These are phyloP conservation scores for Monosporascus sp. DNA, from an alignment of 2,329 filamentous ascomycete genomes.

Conservation along the genomic window DNA sequence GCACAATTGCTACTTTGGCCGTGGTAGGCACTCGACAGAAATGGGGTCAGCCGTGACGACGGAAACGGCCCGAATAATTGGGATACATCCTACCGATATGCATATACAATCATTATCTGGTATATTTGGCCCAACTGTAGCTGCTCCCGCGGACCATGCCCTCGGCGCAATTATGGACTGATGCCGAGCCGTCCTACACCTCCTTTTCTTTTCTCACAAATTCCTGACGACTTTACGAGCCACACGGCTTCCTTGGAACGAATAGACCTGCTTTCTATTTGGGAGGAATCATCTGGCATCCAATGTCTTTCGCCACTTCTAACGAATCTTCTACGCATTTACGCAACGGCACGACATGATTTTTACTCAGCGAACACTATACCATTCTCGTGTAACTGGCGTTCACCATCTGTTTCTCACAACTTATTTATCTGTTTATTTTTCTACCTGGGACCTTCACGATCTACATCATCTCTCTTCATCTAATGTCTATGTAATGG, in stretches of 20 bases:
- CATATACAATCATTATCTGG: too few relatives aligned
- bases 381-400: too few relatives aligned
- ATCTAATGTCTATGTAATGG: too few relatives aligned
- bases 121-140: too few relatives aligned
- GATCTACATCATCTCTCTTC: too few relatives aligned
- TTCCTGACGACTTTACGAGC: slow-evolving; percentile 9
- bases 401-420: too few relatives aligned
- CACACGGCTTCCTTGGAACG: not conserved
- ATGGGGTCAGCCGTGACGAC: slow-evolving; percentile 31
- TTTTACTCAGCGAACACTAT: too few relatives aligned
- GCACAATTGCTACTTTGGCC: slow-evolving; percentile 44
- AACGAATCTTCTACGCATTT: not conserved
- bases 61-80: not conserved
- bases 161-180: too few relatives aligned
- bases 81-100: too few relatives aligned
- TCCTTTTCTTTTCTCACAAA: slow-evolving; percentile 1
- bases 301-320: not conserved
- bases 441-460: too few relatives aligned
- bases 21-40: slow-evolving; percentile 46
- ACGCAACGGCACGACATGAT: not conserved
- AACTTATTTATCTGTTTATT: not conserved
- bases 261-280: not conserved
- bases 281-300: not conserved
- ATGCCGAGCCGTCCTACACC: too few relatives aligned
- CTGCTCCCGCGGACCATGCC: too few relatives aligned